phyloP scores from a whole-genome alignment of 495 filamentous ascomycete species.

The Venustampulla echinocandica region DNA sequence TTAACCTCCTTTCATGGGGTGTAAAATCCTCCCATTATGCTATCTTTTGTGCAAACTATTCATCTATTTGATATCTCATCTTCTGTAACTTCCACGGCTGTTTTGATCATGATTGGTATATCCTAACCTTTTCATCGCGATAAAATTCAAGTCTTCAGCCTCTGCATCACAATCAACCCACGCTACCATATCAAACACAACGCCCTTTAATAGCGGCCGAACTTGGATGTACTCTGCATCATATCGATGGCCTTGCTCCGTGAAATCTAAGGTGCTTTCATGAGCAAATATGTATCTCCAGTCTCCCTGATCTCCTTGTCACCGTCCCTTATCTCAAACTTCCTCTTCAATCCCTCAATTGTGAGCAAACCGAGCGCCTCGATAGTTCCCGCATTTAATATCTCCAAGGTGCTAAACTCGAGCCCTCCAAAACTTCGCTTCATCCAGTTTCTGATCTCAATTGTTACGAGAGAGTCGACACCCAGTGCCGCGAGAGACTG shows the following conservation, averaged over 20 bases:
- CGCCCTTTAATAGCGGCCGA: neutral
- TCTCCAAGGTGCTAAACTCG: constrained; percentile 37
- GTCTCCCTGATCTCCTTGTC: neutral
- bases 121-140: too few relatives aligned
- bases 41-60: too few relatives aligned
- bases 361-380: neutral
- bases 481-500: constrained; percentile 2
- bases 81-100: too few relatives aligned
- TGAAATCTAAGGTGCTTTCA: neutral
- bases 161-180: too few relatives aligned
- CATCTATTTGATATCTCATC: too few relatives aligned
- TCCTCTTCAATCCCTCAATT: neutral
- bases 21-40: too few relatives aligned
- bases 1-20: too few relatives aligned
- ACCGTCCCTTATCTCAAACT: neutral
- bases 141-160: too few relatives aligned
- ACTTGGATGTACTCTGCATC: neutral
- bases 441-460: constrained; percentile 49
- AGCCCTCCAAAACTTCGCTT: constrained; percentile 28
- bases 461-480: constrained; percentile 46
- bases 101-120: too few relatives aligned
- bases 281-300: neutral
- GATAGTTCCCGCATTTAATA: constrained; percentile 25
- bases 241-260: neutral
- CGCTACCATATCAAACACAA: neutral